Conservation (phyloP, 2,329 filamentous ascomycete species). For the Microcera coccophila region DNA sequence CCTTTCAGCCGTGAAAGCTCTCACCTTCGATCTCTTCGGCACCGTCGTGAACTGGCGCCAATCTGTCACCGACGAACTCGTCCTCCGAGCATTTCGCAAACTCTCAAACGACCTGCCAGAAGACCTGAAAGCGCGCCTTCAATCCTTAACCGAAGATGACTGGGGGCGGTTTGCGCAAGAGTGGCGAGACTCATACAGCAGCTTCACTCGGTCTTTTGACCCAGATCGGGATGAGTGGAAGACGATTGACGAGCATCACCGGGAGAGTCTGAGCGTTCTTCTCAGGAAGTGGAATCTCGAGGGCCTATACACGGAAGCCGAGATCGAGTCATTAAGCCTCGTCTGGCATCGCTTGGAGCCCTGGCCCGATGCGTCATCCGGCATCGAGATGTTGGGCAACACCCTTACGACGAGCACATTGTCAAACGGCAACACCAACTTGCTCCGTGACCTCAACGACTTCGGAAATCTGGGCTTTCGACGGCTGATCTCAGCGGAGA, state of each 20-base stretch:
- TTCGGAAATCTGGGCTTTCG: constrained; percentile 60
- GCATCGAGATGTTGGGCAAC: constrained; percentile 49
- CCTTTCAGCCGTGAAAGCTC: constrained; percentile 46
- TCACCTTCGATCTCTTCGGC: constrained; percentile 75
- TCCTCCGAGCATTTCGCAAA: constrained; percentile 46
- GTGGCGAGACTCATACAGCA: constrained; percentile 63
- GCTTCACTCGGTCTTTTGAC: constrained; percentile 55
- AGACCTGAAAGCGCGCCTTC: constrained; percentile 44
- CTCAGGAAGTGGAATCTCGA: constrained; percentile 53
- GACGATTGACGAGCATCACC: constrained; percentile 69
- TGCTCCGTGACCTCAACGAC: constrained; percentile 62
- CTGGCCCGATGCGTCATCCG: constrained; percentile 61
- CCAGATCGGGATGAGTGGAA: constrained; percentile 52
- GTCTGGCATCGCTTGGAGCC: constrained; percentile 70
- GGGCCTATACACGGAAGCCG: constrained; percentile 58
- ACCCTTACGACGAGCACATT: constrained; percentile 61
- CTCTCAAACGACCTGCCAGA: constrained; percentile 46
- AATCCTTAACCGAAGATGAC: constrained; percentile 50
- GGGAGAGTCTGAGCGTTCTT: constrained; percentile 56
- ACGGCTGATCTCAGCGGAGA: constrained; percentile 61
- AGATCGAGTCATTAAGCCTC: constrained; percentile 60
- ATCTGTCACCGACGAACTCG: constrained; percentile 59
- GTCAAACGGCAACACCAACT: constrained; percentile 67
- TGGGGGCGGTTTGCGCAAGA: constrained; percentile 65
- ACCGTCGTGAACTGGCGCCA: constrained; percentile 77